Evolutionary conservation across 2,329 filamentous ascomycete species (phyloP).

Genomic region (Westerdykella ornata): DNA sequence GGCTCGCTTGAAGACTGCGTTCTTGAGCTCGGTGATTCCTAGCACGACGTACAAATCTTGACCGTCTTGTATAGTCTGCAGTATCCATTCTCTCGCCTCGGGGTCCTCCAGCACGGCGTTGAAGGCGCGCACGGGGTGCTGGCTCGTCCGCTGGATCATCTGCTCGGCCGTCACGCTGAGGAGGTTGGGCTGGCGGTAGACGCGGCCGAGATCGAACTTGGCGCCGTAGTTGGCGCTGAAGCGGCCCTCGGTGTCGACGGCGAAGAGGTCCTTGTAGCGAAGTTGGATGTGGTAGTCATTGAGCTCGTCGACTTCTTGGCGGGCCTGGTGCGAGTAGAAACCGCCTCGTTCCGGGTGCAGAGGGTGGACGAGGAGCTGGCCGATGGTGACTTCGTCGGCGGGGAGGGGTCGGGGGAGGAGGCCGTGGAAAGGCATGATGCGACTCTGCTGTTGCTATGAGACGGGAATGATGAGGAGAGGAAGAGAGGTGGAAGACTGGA

Average conservation of each 20-base stretch:
- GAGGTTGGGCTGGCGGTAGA: constrained; percentile 35
- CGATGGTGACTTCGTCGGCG: constrained; percentile 29
- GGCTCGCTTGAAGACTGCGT: constrained; percentile 33
- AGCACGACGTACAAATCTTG: constrained; percentile 32
- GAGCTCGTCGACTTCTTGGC: constrained; percentile 32
- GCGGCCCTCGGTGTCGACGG: constrained; percentile 32
- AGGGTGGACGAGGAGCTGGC: constrained; percentile 34
- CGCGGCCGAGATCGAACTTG: constrained; percentile 33
- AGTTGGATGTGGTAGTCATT: constrained; percentile 38
- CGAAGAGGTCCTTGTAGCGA: constrained; percentile 35
- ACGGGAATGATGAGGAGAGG: neutral
- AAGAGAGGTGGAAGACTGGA: neutral
- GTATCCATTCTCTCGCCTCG: constrained; percentile 30
- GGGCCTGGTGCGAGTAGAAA: constrained; percentile 31
- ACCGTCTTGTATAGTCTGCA: constrained; percentile 20
- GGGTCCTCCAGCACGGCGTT: constrained; percentile 30
- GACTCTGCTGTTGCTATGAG: neutral
- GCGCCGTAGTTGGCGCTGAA: constrained; percentile 36
- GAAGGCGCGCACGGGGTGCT: constrained; percentile 23
- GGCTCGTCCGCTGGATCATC: constrained; percentile 34
- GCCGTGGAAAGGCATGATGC: constrained; percentile 30
- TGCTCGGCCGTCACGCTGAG: constrained; percentile 33
- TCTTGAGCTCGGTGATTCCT: constrained; percentile 36
- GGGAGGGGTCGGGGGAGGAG: constrained; percentile 34
- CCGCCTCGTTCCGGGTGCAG: constrained; percentile 33